These are phyloP conservation scores for Inosperma sp. DNA, from an alignment of 768 basidiomycete genomes.

Conservation along the genomic window DNA sequence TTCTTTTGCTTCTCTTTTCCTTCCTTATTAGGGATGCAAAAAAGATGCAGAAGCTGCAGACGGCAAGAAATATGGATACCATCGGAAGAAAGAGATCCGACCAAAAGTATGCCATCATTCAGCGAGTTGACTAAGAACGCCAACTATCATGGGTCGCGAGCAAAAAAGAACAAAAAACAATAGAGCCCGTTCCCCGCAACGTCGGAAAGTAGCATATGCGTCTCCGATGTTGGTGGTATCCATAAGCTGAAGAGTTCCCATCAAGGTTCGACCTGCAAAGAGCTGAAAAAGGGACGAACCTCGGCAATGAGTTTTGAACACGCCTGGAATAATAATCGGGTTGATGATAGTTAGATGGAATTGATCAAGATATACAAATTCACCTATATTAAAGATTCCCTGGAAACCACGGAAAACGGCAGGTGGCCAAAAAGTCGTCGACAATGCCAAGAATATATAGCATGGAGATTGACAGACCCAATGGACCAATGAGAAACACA, in stretches of 20 bases:
- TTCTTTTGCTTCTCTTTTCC: conserved; percentile 44
- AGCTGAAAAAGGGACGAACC: conserved; percentile 21
- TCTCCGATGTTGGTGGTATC: conserved; percentile 37
- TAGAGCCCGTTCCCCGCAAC: conserved; percentile 33
- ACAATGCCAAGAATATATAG: conserved; percentile 40
- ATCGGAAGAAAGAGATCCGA: conserved; percentile 28
- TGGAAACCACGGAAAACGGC: conserved; percentile 29
- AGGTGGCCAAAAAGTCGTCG: conserved; percentile 34
- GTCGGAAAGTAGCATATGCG: conserved; percentile 33
- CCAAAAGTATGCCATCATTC: conserved; percentile 59
- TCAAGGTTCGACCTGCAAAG: background rate
- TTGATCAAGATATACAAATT: conserved; percentile 21
- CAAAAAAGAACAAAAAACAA: conserved; percentile 24
- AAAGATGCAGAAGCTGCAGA: conserved; percentile 36
- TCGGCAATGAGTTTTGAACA: conserved; percentile 45
- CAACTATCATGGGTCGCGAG: conserved; percentile 59
- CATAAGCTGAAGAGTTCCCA: conserved; percentile 26
- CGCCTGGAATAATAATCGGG: conserved; percentile 24
- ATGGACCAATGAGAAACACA: conserved; percentile 39
- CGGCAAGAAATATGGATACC: conserved; percentile 46
- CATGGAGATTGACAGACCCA: no score
- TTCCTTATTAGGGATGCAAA: conserved; percentile 32
- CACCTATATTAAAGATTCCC: conserved; percentile 39
- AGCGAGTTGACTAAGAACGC: conserved; percentile 54
- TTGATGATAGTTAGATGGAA: background rate